phyloP scores from a whole-genome alignment of 441 rosid genomes.

The Jatropha podagrica region DNA sequence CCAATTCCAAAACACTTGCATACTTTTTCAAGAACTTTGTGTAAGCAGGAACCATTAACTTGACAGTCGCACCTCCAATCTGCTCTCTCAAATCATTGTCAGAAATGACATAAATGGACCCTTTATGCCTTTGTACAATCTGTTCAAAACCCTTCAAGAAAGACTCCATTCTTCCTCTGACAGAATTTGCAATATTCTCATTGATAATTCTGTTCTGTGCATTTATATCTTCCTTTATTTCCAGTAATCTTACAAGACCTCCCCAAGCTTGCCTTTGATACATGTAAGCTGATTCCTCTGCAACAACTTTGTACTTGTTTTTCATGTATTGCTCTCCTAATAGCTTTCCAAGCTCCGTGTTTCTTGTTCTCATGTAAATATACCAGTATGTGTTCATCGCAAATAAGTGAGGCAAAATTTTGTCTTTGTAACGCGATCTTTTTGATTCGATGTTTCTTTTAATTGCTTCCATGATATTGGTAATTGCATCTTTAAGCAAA shows the following conservation, averaged over 20 bases:
- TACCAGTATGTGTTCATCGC: conserved; percentile 68
- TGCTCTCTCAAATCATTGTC: conserved; percentile 56
- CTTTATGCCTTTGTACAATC: conserved; percentile 37
- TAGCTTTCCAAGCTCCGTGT: conserved; percentile 52
- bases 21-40: conserved; percentile 33
- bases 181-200: conserved; percentile 1
- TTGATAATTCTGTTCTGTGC: conserved; percentile 1
- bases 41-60: conserved; percentile 44
- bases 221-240: conserved; percentile 29
- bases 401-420: conserved; percentile 39
- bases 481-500: conserved; percentile 47
- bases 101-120: conserved; percentile 36
- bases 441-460: conserved; percentile 53
- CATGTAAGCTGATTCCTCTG: conserved; percentile 60
- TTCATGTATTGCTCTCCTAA: conserved; percentile 51
- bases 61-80: conserved; percentile 46
- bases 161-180: conserved; percentile 37
- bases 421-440: conserved; percentile 46
- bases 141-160: conserved; percentile 47
- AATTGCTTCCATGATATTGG: conserved; percentile 57
- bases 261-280: conserved; percentile 61
- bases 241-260: conserved; percentile 45
- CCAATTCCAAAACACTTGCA: conserved; percentile 18
- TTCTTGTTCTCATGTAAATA: conserved; percentile 56
- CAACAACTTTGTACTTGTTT: conserved; percentile 42